Evolutionary conservation across 2,329 filamentous ascomycete species (phyloP).

Genomic region (Aureobasidium sp.): DNA sequence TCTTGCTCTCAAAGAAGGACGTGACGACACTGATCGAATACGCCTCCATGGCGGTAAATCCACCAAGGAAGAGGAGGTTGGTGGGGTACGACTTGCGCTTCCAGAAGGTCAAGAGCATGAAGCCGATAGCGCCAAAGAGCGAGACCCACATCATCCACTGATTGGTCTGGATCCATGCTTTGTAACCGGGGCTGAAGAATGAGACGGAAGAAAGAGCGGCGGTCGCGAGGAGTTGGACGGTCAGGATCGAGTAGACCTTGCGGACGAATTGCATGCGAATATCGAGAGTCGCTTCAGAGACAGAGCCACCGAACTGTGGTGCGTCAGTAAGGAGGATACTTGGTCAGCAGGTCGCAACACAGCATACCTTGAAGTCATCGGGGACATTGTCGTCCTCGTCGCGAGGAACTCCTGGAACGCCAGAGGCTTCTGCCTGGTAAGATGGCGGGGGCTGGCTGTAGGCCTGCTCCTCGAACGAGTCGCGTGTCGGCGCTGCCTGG

Average conservation of each 20-base stretch:
- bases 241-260: conserved; percentile 86
- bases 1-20: conserved; percentile 74
- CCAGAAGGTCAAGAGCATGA: conserved; percentile 87
- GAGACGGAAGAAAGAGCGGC: conserved; percentile 72
- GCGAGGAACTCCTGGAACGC: conserved; percentile 56
- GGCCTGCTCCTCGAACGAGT: conserved; percentile 66
- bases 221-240: conserved; percentile 85
- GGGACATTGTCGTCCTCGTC: conserved; percentile 82
- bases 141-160: conserved; percentile 80
- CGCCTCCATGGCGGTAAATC: conserved; percentile 86
- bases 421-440: conserved; percentile 59
- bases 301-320: conserved; percentile 75
- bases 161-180: conserved; percentile 77
- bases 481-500: conserved; percentile 72
- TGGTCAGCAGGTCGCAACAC: not conserved
- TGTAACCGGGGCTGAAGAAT: conserved; percentile 77
- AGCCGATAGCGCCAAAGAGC: conserved; percentile 73
- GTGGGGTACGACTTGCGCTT: conserved; percentile 86
- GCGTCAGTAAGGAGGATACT: conserved; percentile 12
- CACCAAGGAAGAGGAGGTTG: conserved; percentile 85
- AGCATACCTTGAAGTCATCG: conserved; percentile 83
- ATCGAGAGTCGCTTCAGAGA: conserved; percentile 87
- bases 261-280: conserved; percentile 52
- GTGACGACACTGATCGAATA: conserved; percentile 91
- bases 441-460: conserved; percentile 77